These are phyloP conservation scores for Saccharomyces uvarum DNA, from an alignment of 1,139 yeast species.

Conservation along the genomic window DNA sequence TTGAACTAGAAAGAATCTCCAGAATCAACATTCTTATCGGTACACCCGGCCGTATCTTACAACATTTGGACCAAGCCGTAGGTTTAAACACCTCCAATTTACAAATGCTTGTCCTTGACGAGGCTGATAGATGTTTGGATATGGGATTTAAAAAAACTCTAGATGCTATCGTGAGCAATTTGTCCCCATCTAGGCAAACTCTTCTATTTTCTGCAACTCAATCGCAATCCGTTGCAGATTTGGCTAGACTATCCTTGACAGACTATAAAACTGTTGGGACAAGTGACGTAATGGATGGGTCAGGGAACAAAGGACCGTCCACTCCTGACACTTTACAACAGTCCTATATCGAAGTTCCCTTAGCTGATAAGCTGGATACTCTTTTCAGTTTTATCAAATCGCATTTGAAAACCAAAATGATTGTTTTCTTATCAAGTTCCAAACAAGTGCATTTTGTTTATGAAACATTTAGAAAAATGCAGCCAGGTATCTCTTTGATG, in stretches of 20 bases:
- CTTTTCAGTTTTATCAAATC: conserved; percentile 86
- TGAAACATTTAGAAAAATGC: conserved; percentile 83
- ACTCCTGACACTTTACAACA: conserved; percentile 86
- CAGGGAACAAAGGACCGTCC: conserved; percentile 37
- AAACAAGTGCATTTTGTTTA: conserved; percentile 92
- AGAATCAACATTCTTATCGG: conserved; percentile 84
- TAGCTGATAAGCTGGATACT: conserved; percentile 77
- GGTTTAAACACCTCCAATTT: conserved; percentile 75
- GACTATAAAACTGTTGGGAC: conserved; percentile 69
- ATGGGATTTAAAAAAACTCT: conserved; percentile 91
- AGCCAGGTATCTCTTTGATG: conserved; percentile 90
- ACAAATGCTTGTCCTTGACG: conserved; percentile 81
- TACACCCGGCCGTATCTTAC: conserved; percentile 91
- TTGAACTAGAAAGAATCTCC: conserved; percentile 77
- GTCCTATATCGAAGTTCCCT: conserved; percentile 60
- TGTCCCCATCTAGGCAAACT: conserved; percentile 85
- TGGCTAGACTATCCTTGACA: conserved; percentile 79
- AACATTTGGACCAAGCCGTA: conserved; percentile 90
- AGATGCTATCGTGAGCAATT: conserved; percentile 74
- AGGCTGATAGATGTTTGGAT: conserved; percentile 92
- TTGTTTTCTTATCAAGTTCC: conserved; percentile 86
- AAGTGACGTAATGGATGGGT: conserved; percentile 31
- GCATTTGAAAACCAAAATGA: conserved; percentile 74
- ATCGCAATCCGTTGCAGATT: conserved; percentile 75
- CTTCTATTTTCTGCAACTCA: conserved; percentile 89